Evolutionary conservation across 2,329 filamentous ascomycete species (phyloP).

Genomic region (Parafenestella ontariensis): DNA sequence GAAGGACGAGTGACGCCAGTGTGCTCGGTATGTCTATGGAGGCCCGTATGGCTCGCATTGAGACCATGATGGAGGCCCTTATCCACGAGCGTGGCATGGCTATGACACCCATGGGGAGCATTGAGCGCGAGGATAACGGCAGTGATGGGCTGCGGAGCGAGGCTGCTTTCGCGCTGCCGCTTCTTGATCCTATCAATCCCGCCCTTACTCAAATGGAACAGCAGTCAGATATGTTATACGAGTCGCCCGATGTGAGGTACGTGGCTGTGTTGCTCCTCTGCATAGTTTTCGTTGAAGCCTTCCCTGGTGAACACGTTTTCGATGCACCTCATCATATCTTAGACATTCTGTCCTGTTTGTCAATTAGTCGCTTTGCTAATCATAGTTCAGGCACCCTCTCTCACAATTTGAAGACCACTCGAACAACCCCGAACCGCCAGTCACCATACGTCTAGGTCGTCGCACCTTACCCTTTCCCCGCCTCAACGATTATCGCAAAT

Average conservation of each 20-base stretch:
- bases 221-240: constrained; percentile 15
- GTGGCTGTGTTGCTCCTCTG: constrained; percentile 1
- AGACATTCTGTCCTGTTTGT: not conserved
- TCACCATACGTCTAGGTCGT: constrained; percentile 25
- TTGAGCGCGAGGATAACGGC: constrained; percentile 34
- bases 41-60: constrained; percentile 43
- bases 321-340: too few relatives aligned
- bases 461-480: constrained; percentile 30
- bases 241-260: constrained; percentile 13
- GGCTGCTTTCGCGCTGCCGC: constrained; percentile 24
- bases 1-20: constrained; percentile 37
- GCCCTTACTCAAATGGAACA: constrained; percentile 25
- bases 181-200: constrained; percentile 34
- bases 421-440: not conserved
- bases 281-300: constrained; percentile 6
- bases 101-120: constrained; percentile 31
- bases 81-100: constrained; percentile 39
- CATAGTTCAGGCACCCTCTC: not conserved
- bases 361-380: not conserved
- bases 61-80: constrained; percentile 45
- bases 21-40: constrained; percentile 39
- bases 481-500: constrained; percentile 28
- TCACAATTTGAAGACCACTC: not conserved
- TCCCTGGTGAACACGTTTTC: too few relatives aligned
- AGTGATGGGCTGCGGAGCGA: constrained; percentile 27